Evolutionary conservation across 345 rosid genomes (phyloP).

Genomic region (Brassica carinata): DNA sequence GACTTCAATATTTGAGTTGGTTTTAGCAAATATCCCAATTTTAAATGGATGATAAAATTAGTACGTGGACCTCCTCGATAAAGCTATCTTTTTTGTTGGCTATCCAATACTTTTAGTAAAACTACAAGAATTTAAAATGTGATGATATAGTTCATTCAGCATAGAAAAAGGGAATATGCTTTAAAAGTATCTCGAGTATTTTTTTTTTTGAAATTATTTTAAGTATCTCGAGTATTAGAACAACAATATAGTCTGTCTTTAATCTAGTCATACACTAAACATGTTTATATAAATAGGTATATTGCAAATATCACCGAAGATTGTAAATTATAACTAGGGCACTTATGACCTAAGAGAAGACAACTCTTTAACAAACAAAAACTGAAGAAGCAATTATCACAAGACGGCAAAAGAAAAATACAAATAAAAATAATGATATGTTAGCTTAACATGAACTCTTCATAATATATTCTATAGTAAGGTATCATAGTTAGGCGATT

Average conservation of each 20-base stretch:
- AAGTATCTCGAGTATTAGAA: conserved; percentile 12
- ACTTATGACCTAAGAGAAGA: not conserved
- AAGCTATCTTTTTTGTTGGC: conserved; percentile 1
- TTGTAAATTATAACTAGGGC: not conserved
- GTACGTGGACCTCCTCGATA: conserved; percentile 11
- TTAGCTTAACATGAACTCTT: conserved; percentile 12
- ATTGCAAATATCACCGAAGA: conserved; percentile 1
- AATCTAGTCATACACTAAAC: conserved; percentile 6
- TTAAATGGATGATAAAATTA: too few relatives aligned
- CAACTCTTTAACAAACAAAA: not conserved
- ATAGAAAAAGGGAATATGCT: conserved; percentile 24
- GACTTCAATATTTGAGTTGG: too few relatives aligned
- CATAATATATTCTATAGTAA: not conserved
- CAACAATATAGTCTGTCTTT: conserved; percentile 10
- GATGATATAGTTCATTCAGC: conserved; percentile 10
- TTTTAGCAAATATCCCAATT: too few relatives aligned
- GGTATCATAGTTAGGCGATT: not conserved
- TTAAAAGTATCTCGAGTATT: conserved; percentile 16
- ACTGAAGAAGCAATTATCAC: not conserved
- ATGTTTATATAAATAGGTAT: not conserved
- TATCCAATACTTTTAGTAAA: conserved; percentile 19
- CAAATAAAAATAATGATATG: not conserved
- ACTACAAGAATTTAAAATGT: conserved; percentile 5
- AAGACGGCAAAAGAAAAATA: conserved; percentile 8
- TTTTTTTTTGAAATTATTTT: too few relatives aligned